Conservation (phyloP, 139 green algal species). For the Chlamydomonas sp. region DNA sequence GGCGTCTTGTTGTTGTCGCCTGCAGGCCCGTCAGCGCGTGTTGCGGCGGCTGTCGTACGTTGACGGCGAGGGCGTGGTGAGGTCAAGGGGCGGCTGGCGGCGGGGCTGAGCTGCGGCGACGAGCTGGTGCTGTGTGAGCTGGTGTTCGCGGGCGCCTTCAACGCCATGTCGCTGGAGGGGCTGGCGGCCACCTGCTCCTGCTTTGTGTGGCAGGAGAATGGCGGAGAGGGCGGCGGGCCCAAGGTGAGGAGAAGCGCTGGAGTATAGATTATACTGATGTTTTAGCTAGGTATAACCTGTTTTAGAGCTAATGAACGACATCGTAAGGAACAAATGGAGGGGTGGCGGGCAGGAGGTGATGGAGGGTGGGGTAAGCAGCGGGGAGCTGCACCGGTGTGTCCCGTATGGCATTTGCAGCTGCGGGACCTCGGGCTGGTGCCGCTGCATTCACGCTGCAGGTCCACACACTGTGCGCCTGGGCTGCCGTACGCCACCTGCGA, state of each 20-base stretch:
- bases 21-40: conserved; percentile 60
- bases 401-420: too few relatives aligned
- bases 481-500: too few relatives aligned
- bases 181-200: conserved; percentile 73
- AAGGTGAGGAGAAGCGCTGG: conserved; percentile 25
- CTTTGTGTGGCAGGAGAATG: conserved; percentile 82
- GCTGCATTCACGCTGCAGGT: too few relatives aligned
- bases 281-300: too few relatives aligned
- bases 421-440: too few relatives aligned
- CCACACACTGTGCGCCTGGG: too few relatives aligned
- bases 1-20: not conserved
- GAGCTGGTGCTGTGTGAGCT: conserved; percentile 87
- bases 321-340: not conserved
- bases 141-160: conserved; percentile 80
- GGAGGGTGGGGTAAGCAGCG: not conserved
- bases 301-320: too few relatives aligned
- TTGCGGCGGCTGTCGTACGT: conserved; percentile 73
- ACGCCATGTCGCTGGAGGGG: conserved; percentile 62
- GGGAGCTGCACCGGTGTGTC: not conserved
- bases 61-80: conserved; percentile 68
- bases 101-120: conserved; percentile 61
- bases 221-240: conserved; percentile 42
- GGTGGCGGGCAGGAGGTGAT: not conserved
- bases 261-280: too few relatives aligned
- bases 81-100: conserved; percentile 68